phyloP scores from a whole-genome alignment of 2,329 filamentous ascomycete species.

The Penicillium crustosum region DNA sequence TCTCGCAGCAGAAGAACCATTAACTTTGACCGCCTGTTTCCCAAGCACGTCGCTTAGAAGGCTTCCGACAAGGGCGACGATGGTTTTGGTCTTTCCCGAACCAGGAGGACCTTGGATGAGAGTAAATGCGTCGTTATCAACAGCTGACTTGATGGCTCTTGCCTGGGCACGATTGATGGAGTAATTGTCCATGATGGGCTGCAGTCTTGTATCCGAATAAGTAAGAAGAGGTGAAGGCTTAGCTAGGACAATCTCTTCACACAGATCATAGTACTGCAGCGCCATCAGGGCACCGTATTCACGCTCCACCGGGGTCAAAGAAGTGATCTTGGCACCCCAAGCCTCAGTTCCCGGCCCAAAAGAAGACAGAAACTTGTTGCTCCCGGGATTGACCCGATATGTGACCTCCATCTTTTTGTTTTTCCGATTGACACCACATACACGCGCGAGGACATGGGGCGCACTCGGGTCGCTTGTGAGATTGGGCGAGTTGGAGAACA shows the following conservation, averaged over 20 bases:
- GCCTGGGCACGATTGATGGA: constrained; percentile 85
- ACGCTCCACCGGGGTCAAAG: constrained; percentile 90
- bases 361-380: constrained; percentile 60
- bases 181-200: constrained; percentile 71
- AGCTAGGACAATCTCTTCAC: constrained; percentile 84
- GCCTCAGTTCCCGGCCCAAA: constrained; percentile 70
- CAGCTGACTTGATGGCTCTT: constrained; percentile 83
- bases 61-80: constrained; percentile 91
- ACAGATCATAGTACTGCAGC: constrained; percentile 92
- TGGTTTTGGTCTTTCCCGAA: constrained; percentile 98
- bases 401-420: constrained; percentile 79
- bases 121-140: constrained; percentile 96
- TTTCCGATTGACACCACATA: constrained; percentile 77
- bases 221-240: constrained; percentile 85
- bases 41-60: constrained; percentile 65
- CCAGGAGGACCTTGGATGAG: constrained; percentile 94
- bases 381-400: constrained; percentile 71
- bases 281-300: constrained; percentile 91
- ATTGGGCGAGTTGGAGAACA: constrained; percentile 72
- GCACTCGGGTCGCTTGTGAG: constrained; percentile 66
- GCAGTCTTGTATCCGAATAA: constrained; percentile 72
- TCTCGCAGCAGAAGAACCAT: constrained; percentile 36
- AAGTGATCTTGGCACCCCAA: constrained; percentile 79
- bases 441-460: constrained; percentile 81
- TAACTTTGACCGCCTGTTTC: constrained; percentile 50